phyloP scores from a whole-genome alignment of 225 moss, liverwort and hornwort species.

The Pleurozium schreberi region DNA sequence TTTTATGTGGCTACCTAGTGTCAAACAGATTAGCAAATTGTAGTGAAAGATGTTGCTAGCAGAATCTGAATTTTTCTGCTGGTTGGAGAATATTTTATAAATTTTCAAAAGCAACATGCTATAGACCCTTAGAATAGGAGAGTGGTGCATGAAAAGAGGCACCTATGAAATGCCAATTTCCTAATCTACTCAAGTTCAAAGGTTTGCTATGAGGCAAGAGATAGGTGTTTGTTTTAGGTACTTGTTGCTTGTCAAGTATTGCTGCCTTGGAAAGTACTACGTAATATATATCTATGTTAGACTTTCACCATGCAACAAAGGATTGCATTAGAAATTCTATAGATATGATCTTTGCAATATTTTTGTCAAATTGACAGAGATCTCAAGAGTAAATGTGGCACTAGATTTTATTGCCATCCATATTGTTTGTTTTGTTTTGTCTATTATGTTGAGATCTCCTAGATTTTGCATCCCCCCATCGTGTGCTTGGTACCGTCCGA shows the following conservation, averaged over 20 bases:
- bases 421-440: no score
- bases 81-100: not conserved
- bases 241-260: not conserved
- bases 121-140: not conserved
- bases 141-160: not conserved
- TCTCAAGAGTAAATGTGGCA: not conserved
- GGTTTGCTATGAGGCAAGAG: not conserved
- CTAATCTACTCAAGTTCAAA: not conserved
- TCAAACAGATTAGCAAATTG: not conserved
- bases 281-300: not conserved
- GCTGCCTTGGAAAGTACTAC: not conserved
- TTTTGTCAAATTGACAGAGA: not conserved
- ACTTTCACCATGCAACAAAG: not conserved
- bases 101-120: no score
- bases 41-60: not conserved
- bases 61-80: not conserved
- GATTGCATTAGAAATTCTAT: not conserved
- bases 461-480: no score
- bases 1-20: no score
- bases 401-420: not conserved
- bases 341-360: not conserved
- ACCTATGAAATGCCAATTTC: not conserved
- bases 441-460: no score
- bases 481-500: no score
- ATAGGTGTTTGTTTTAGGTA: not conserved